phyloP scores from a whole-genome alignment of 2,329 filamentous ascomycete species.

The Alternaria consortialis region DNA sequence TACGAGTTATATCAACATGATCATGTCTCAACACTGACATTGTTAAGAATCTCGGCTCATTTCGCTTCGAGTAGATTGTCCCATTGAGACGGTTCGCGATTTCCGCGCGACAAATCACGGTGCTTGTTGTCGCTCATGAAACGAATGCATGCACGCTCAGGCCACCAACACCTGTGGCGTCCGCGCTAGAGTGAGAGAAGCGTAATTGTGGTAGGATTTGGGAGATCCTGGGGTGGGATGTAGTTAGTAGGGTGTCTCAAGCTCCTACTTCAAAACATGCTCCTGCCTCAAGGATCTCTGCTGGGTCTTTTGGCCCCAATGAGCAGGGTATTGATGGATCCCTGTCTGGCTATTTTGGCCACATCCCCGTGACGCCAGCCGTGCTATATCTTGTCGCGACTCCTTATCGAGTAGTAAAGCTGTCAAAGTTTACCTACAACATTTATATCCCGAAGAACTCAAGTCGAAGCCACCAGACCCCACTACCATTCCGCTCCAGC shows the following conservation, averaged over 20 bases:
- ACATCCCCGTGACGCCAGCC: not conserved
- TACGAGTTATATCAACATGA: no score
- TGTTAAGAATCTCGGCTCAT: no score
- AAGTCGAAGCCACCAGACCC: not conserved
- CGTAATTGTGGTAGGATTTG: slow-evolving; percentile 1
- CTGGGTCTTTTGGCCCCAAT: slow-evolving; percentile 5
- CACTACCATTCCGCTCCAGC: not conserved
- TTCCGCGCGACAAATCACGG: no score
- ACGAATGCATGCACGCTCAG: not conserved
- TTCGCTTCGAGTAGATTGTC: no score
- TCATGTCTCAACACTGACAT: no score
- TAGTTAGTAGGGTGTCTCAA: not conserved
- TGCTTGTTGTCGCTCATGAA: no score
- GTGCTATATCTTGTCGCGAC: not conserved
- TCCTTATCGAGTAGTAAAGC: not conserved
- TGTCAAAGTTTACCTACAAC: not conserved
- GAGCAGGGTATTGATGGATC: not conserved
- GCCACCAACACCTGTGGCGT: not conserved
- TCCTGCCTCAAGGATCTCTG: slow-evolving; percentile 5
- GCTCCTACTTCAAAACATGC: not conserved
- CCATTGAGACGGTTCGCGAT: no score
- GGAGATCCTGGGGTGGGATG: not conserved
- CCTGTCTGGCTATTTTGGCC: not conserved
- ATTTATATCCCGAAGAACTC: not conserved
- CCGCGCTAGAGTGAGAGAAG: slow-evolving; percentile 5